A percentile compares a stretch with the other conserved stretches of the same genome.
These are phyloP conservation scores for Symbiodinium pilosum DNA, from an alignment of 73 alveolate species.

Conservation along the genomic window DNA sequence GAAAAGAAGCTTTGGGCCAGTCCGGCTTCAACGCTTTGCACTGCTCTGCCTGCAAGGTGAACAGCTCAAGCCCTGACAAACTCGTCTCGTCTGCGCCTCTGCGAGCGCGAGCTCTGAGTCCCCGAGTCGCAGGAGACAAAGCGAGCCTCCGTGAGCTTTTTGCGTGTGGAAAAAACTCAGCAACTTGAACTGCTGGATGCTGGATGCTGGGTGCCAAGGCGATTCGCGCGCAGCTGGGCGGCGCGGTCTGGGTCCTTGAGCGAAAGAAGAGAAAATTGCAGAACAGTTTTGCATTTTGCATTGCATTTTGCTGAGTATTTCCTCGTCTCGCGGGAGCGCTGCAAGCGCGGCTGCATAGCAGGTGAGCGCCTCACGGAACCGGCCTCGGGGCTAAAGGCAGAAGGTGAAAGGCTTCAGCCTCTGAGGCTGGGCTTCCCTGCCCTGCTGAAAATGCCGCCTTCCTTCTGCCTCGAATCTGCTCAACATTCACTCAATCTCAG, in stretches of 20 bases:
- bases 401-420: too few relatives aligned
- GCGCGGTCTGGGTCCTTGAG: too few relatives aligned
- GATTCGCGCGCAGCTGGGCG: too few relatives aligned
- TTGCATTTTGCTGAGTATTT: background rate
- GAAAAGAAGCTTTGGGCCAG: slow-evolving; percentile 82
- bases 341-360: slow-evolving; percentile 50
- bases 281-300: background rate
- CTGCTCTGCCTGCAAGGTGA: slow-evolving; percentile 23
- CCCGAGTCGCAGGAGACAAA: slow-evolving; percentile 44
- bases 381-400: background rate
- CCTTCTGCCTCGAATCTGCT: slow-evolving; percentile 3
- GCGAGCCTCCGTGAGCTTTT: slow-evolving; percentile 14
- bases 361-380: slow-evolving; percentile 9
- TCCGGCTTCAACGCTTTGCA: slow-evolving; percentile 34
- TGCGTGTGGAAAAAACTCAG: background rate
- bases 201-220: too few relatives aligned
- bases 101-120: slow-evolving; percentile 22
- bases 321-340: background rate
- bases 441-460: background rate
- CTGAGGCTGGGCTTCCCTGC: background rate
- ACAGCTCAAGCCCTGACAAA: too few relatives aligned
- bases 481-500: too few relatives aligned
- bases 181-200: background rate
- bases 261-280: too few relatives aligned
- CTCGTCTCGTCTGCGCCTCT: slow-evolving; percentile 7